A percentile compares a stretch with the other conserved stretches of the same genome.
Conservation (phyloP, 2,329 filamentous ascomycete genomes). For the Hypoxylon sp. region DNA sequence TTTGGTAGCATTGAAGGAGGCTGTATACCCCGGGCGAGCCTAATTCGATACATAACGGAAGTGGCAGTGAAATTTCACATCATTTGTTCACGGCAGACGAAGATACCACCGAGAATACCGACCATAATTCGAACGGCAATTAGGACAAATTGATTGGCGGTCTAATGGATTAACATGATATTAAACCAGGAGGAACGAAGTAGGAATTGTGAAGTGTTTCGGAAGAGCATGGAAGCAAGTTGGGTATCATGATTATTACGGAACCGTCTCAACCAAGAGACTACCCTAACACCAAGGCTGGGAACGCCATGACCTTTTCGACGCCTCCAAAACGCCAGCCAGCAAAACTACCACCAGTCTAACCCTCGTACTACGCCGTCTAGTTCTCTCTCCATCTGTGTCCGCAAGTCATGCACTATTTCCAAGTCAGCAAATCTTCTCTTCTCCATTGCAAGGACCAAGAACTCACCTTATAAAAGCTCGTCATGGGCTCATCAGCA, state of each 20-base stretch:
- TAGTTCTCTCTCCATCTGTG: constrained; percentile 77
- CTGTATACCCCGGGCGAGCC: not conserved
- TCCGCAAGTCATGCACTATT: constrained; percentile 75
- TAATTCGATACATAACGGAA: not conserved
- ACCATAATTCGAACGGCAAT: no score
- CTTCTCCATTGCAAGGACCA: not conserved
- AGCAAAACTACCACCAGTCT: not conserved
- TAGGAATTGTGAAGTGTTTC: not conserved
- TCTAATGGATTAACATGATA: not conserved
- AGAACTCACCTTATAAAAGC: constrained; percentile 82
- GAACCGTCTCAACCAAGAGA: not conserved
- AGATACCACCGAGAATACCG: no score
- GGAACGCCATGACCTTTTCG: constrained; percentile 17
- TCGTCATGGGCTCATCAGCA: constrained; percentile 98
- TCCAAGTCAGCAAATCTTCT: constrained; percentile 40
- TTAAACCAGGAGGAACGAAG: not conserved
- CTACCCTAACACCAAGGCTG: constrained; percentile 9
- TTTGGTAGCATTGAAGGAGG: not conserved
- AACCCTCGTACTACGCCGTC: constrained; percentile 3
- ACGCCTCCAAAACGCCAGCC: constrained; percentile 13
- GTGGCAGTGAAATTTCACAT: not conserved
- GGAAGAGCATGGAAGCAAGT: constrained; percentile 4
- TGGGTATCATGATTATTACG: constrained; percentile 31
- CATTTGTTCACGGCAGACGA: not conserved
- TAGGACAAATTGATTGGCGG: no score